Base-by-base conservation (phyloP, 2,329 filamentous ascomycete genomes). In the Paraconiothyrium brasiliense region DNA sequence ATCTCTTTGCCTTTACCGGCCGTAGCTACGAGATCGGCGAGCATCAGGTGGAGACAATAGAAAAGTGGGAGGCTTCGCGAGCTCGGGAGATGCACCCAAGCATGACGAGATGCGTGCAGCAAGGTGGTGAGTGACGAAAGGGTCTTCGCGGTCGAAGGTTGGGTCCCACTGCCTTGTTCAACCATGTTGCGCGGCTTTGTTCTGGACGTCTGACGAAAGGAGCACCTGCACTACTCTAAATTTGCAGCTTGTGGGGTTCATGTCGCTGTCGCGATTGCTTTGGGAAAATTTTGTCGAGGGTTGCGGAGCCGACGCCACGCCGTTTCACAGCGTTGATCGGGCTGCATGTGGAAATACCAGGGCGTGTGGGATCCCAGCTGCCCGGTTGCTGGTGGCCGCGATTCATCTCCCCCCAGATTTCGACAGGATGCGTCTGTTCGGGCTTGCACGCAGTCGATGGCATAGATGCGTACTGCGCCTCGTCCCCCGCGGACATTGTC, bases 221-320 rank as follows among this genome's bases (percentile, higher is more conserved):
- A 2, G 9, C 54, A 43, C 43, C 54, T 56, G 54, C 54, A 30
- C 41, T 56, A 56, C 54, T n/a, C 41, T 56, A 56, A 30, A 20
- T 41, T 14, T 34, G 39, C 54, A 22, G 35, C 22, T 47, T 56
- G 35, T 43, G 35, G 54, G 52, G 54, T 9, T 47, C 39, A 35
- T 44, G 5, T 44, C 20, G 41, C 35, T 44, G 5, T 44, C 20
- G 41, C 20, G 16, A 37, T 22, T 37, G 16, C 52, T 22, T 16
- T 27, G 16, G 30, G 16, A 55, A 56, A 32, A 22, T 54, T 54
- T 54, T 24, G 16, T 35, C 16, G 20, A 27, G 16, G 13, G 9
- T 9, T 24, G 30, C 32, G 47, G 43, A 32, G 34, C 32, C 51
- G 24, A 35, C 24, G 51, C 51, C 51, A 54, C 51, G 5, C 44